phyloP scores from a whole-genome alignment of 1,139 yeast species.

The Diutina pseudorugosa region DNA sequence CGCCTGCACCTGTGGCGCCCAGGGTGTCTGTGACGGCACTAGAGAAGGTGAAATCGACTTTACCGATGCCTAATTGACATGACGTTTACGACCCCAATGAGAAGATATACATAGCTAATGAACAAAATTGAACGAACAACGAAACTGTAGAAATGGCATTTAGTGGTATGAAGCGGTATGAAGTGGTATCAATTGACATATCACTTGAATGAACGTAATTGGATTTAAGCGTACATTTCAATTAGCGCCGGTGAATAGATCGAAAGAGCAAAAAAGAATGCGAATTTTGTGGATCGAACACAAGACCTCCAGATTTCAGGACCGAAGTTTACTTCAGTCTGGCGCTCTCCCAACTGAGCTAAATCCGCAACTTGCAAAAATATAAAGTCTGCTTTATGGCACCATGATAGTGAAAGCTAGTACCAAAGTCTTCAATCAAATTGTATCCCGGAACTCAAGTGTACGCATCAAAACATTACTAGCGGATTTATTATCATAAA shows the following conservation, averaged over 20 bases:
- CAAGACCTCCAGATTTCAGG: constrained; percentile 3
- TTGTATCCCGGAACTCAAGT: no score
- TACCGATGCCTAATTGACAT: constrained; percentile 12
- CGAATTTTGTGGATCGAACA: constrained; percentile 3
- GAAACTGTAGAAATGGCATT: no score
- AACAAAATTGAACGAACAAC: neutral
- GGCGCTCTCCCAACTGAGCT: constrained; percentile 4
- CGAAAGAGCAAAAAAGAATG: neutral
- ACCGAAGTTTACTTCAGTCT: constrained; percentile 3
- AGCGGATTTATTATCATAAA: no score
- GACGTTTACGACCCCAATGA: neutral
- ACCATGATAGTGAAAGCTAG: no score
- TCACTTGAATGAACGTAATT: no score
- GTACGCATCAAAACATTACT: no score
- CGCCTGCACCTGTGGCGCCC: constrained; percentile 31
- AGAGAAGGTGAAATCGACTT: constrained; percentile 39
- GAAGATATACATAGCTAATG: neutral
- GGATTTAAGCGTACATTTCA: no score
- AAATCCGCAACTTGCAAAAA: neutral
- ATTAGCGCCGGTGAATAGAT: no score
- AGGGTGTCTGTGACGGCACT: constrained; percentile 24
- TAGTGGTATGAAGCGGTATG: no score
- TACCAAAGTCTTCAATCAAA: no score
- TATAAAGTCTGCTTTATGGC: neutral
- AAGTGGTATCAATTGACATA: no score